phyloP scores from a whole-genome alignment of 306 rosid species.

The Trifolium fragiferum region DNA sequence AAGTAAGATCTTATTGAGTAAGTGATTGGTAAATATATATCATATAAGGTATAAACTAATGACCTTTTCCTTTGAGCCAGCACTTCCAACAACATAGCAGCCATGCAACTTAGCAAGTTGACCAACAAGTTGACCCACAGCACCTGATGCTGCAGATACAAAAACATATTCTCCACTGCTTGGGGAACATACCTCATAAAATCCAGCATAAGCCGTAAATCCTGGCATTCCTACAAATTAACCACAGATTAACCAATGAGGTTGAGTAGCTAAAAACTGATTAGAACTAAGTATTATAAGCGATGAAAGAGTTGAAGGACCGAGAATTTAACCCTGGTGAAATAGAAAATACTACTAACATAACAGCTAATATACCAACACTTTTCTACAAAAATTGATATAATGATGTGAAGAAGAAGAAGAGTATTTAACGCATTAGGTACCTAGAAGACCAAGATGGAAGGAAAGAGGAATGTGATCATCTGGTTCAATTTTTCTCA shows the following conservation, averaged over 20 bases:
- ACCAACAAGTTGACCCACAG: constrained; percentile 68
- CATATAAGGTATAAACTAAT: too few species aligned
- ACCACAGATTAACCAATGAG: background rate
- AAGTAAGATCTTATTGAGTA: too few species aligned
- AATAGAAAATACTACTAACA: background rate
- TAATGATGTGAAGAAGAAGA: background rate
- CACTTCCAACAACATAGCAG: constrained; percentile 72
- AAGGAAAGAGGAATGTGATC: constrained; percentile 59
- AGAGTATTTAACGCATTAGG: background rate
- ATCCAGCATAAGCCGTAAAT: constrained; percentile 63
- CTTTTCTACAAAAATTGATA: background rate
- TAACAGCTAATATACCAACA: background rate
- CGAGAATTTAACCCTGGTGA: background rate
- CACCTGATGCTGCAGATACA: constrained; percentile 65
- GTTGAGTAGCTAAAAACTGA: background rate
- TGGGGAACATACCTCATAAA: constrained; percentile 53
- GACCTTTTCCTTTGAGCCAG: constrained; percentile 56
- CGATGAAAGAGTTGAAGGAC: background rate
- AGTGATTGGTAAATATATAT: too few species aligned
- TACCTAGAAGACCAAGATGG: constrained; percentile 60
- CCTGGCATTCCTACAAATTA: constrained; percentile 60
- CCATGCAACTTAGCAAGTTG: constrained; percentile 65
- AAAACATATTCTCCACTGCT: constrained; percentile 57
- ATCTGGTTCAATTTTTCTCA: constrained; percentile 50
- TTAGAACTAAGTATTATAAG: background rate